Evolutionary conservation across 192 early-diverging fungal species (phyloP).

Genomic region (Chytriomyces confervae): DNA sequence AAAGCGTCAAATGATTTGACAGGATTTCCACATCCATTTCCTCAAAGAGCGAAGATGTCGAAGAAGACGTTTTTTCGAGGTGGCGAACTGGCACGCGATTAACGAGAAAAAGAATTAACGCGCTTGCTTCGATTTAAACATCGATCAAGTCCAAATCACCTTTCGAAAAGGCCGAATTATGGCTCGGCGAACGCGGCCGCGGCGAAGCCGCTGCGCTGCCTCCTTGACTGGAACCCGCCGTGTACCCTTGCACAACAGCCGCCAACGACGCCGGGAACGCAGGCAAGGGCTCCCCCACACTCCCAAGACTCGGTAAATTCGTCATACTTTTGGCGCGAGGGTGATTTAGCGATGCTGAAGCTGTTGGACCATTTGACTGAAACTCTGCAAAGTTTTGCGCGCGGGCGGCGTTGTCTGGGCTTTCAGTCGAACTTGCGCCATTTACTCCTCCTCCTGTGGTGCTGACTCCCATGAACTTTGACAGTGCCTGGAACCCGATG

Average conservation of each 20-base stretch:
- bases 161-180: background rate
- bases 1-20: constrained; percentile 18
- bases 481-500: too few species aligned
- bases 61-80: background rate
- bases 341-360: background rate
- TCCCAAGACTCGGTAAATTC: constrained; percentile 40
- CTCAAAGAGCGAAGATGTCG: constrained; percentile 25
- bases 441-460: too few species aligned
- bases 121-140: too few species aligned
- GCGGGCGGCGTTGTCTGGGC: too few species aligned
- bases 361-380: background rate
- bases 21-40: constrained; percentile 18
- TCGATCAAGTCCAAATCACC: too few species aligned
- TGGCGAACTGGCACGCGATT: background rate
- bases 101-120: too few species aligned
- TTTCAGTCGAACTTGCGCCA: too few species aligned
- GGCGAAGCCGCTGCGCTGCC: background rate
- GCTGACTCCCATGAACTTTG: too few species aligned
- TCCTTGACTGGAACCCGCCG: too few species aligned
- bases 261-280: constrained; percentile 1
- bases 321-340: constrained; percentile 27
- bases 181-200: background rate
- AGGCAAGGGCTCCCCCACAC: constrained; percentile 11
- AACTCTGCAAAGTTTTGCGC: too few species aligned
- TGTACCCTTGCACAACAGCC: too few species aligned